phyloP scores from a whole-genome alignment of 2,329 filamentous ascomycete genomes.

The Cadophora malorum region DNA sequence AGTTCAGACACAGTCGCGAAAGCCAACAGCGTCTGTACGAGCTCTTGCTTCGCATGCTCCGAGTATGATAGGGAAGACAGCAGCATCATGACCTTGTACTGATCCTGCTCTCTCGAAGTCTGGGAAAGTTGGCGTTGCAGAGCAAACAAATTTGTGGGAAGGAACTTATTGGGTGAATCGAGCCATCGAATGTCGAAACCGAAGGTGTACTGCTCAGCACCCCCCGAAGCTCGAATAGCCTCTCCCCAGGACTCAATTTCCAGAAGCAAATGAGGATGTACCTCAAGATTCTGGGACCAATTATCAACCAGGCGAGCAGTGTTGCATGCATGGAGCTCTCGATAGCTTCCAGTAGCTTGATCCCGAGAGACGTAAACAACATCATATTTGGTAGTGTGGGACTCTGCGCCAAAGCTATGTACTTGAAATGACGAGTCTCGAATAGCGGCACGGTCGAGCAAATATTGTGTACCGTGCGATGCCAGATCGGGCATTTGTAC shows the following conservation, averaged over 20 bases:
- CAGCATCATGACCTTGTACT: constrained; percentile 43
- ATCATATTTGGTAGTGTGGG: constrained; percentile 45
- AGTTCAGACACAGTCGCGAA: constrained; percentile 40
- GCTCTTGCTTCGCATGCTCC: constrained; percentile 30
- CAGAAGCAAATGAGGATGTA: constrained; percentile 31
- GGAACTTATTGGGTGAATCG: constrained; percentile 18
- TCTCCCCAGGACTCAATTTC: constrained; percentile 35
- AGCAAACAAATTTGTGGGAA: constrained; percentile 36
- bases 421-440: constrained; percentile 45
- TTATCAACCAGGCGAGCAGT: constrained; percentile 32
- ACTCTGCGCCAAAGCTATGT: constrained; percentile 49
- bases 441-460: constrained; percentile 34
- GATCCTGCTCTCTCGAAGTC: constrained; percentile 28
- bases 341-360: constrained; percentile 10
- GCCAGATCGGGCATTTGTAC: background rate
- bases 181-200: constrained; percentile 27
- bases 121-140: constrained; percentile 35
- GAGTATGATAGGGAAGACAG: constrained; percentile 42
- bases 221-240: constrained; percentile 23
- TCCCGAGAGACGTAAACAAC: constrained; percentile 45
- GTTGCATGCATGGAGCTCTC: constrained; percentile 29
- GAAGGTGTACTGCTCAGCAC: background rate
- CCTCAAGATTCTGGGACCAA: constrained; percentile 25
- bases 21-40: constrained; percentile 45
- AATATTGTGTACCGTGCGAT: background rate